Evolutionary conservation across 371 early-diverging fungal genomes (phyloP), one percentile per base, ranked within the genome.

Genomic region (Mortierella sp.): DNA sequence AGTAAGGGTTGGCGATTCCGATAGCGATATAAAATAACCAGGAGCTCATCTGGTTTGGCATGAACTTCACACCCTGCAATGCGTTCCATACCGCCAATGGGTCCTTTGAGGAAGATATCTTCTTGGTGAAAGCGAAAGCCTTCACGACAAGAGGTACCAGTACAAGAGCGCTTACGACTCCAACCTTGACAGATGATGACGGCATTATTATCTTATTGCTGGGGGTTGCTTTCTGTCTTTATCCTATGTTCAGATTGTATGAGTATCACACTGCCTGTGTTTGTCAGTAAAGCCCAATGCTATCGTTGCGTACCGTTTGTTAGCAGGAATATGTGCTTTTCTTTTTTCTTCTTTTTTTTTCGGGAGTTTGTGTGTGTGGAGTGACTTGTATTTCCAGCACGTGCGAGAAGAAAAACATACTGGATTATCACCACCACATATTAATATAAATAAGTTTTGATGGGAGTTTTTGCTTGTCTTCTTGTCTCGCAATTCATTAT

Each of bases 1-100:
- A 72, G 47, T 72, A 77, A 8, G 78, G 78, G 34, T 77, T 77
- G 26, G 64, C 78, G 28, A 77, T 40, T 8, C 78, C 78, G n/a
- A 77, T 57, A 9, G 72, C 28, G 51, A 64, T 51, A 31, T 72
- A 68, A 43, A 72, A 77, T 31, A 77, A 49, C 78, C 78, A 77
- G 10, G 62, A 68, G 0, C 73, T 68, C 65, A 72, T 60, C 13
- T 71, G 72, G 28, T 68, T 64, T 9, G 78, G 78, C 57, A 77
- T 37, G 3, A 72, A 40, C 17, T 69, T 72, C 19, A 72, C 31
- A 34, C 62, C 60, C n/a, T 68, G 68, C 40, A 77, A 55, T 9
- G 51, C 57, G 19, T 72, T 59, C 78, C 78, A 77, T 40, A 72
- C 42, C 47, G 43, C 29, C 22, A 77, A 69, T 28, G 78, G 78